Percentiles rank a stretch among this genome's conserved stretches.
Evolutionary conservation across 192 early-diverging fungal genomes (phyloP).

Genomic region (Mortierella antarctica): DNA sequence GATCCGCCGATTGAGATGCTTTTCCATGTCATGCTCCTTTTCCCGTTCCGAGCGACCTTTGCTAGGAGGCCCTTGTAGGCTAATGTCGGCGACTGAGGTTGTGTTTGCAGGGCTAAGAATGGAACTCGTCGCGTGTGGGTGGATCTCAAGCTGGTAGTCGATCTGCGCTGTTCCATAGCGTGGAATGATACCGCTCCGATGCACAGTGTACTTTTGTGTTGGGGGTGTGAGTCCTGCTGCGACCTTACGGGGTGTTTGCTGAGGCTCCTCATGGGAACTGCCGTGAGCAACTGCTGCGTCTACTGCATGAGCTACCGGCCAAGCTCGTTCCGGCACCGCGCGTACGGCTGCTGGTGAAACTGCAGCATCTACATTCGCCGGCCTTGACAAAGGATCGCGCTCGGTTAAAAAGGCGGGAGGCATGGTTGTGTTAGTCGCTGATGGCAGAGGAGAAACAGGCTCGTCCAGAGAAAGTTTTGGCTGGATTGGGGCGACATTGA

Average conservation of each 20-base stretch:
- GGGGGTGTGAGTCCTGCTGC: not conserved
- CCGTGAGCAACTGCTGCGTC: too few relatives aligned
- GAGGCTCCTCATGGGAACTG: too few relatives aligned
- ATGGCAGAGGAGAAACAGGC: conserved; percentile 10
- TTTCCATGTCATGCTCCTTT: conserved; percentile 24
- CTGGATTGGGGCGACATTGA: not conserved
- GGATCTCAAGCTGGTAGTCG: not conserved
- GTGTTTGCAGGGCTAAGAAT: not conserved
- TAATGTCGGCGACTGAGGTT: not conserved
- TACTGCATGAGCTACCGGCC: not conserved
- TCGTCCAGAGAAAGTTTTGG: conserved; percentile 2
- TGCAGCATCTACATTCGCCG: too few relatives aligned
- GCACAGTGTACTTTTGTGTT: conserved; percentile 5
- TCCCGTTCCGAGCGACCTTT: conserved; percentile 6
- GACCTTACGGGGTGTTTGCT: not conserved
- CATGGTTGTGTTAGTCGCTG: not conserved
- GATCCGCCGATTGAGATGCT: conserved; percentile 16
- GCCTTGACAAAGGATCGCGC: too few relatives aligned
- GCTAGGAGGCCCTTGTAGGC: not conserved
- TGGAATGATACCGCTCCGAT: conserved; percentile 19
- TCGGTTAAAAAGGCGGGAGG: not conserved
- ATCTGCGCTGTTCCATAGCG: conserved; percentile 17
- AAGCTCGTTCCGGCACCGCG: not conserved
- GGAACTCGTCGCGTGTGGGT: not conserved
- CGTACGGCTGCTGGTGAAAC: too few relatives aligned